Evolutionary conservation across 805 yeast species (phyloP).

Genomic region (Monosporozyma solicola): DNA sequence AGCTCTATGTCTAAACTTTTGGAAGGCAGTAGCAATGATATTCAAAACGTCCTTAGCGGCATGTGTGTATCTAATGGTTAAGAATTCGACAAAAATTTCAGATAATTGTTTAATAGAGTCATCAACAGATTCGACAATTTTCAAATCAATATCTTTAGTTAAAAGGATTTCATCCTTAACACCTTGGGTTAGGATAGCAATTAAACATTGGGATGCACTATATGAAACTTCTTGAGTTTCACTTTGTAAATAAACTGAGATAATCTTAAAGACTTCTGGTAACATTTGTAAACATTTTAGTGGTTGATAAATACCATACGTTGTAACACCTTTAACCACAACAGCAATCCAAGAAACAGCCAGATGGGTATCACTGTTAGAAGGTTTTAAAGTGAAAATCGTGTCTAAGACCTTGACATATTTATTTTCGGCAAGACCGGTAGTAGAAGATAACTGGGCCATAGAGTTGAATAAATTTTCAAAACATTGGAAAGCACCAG

Average conservation of each 20-base stretch:
- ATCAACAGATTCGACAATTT: conserved; percentile 48
- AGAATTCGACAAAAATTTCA: conserved; percentile 46
- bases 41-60: conserved; percentile 70
- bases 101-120: conserved; percentile 44
- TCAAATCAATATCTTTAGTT: conserved; percentile 33
- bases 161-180: conserved; percentile 53
- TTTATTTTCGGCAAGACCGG: conserved; percentile 52
- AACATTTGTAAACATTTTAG: conserved; percentile 45
- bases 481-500: conserved; percentile 74
- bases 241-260: conserved; percentile 59
- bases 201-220: conserved; percentile 80
- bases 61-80: conserved; percentile 65
- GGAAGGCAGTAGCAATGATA: conserved; percentile 52
- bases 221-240: conserved; percentile 54
- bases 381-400: conserved; percentile 72
- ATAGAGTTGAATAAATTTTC: conserved; percentile 22
- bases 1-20: conserved; percentile 53
- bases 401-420: conserved; percentile 57
- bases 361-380: conserved; percentile 71
- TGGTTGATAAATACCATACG: conserved; percentile 46
- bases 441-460: conserved; percentile 34
- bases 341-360: conserved; percentile 96
- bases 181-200: conserved; percentile 63
- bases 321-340: conserved; percentile 66
- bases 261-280: conserved; percentile 46